These are phyloP conservation scores for Phytopythium mirpurense DNA, from an alignment of 352 stramenopile genomes.

Conservation along the genomic window DNA sequence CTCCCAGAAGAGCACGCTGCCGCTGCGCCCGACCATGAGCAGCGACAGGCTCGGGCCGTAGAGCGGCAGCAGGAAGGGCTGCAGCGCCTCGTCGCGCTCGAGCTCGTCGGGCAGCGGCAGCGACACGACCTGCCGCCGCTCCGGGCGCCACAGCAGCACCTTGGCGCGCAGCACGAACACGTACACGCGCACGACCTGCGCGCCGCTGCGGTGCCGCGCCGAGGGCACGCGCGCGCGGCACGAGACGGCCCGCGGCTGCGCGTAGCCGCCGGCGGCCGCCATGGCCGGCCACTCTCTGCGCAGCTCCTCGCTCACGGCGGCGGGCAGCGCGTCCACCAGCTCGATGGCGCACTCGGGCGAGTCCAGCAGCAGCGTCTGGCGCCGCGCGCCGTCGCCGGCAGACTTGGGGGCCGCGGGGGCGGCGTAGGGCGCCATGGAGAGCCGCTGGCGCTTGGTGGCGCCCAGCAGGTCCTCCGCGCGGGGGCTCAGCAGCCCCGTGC, in stretches of 20 bases:
- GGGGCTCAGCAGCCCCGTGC: constrained; percentile 33
- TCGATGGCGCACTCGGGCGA: constrained; percentile 52
- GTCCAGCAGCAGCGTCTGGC: constrained; percentile 22
- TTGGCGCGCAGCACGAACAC: constrained; percentile 49
- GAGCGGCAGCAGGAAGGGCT: constrained; percentile 63
- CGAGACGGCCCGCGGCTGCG: constrained; percentile 16
- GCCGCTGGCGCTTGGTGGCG: constrained; percentile 58
- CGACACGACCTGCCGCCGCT: constrained; percentile 34
- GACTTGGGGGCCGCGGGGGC: constrained; percentile 8
- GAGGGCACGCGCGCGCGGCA: constrained; percentile 40
- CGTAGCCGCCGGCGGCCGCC: constrained; percentile 9
- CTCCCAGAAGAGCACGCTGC: constrained; percentile 77
- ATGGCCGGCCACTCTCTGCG: constrained; percentile 30
- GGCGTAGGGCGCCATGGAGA: constrained; percentile 14
- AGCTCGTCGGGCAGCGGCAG: constrained; percentile 57
- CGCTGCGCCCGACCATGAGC: constrained; percentile 56
- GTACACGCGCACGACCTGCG: constrained; percentile 51
- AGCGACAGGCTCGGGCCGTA: constrained; percentile 65
- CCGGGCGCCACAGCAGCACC: constrained; percentile 65
- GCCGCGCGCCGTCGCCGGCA: constrained; percentile 7
- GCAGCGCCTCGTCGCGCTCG: constrained; percentile 33
- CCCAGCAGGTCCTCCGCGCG: constrained; percentile 25
- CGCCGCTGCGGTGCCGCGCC: constrained; percentile 37
- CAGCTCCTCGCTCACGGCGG: constrained; percentile 39
- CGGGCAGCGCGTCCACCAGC: constrained; percentile 32